phyloP scores from a whole-genome alignment of 176 grass and related monocot species.

The Pharus latifolius region DNA sequence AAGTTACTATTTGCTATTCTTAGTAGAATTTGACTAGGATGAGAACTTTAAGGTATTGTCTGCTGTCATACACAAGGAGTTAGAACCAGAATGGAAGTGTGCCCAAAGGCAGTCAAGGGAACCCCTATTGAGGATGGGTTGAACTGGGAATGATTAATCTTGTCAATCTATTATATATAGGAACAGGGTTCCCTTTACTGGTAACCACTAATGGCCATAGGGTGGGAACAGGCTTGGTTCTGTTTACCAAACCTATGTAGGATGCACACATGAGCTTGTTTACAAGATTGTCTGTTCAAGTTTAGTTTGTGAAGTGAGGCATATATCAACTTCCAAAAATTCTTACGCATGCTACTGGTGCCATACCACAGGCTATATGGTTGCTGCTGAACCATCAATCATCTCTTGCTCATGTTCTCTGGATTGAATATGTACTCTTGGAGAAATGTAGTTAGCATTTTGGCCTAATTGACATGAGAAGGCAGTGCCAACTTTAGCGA shows the following conservation, averaged over 20 bases:
- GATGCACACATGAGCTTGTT: conserved; percentile 12
- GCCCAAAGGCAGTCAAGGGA: not conserved
- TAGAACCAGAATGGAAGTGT: conserved; percentile 1
- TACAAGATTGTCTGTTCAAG: not conserved
- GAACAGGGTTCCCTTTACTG: not conserved
- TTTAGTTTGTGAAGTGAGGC: not conserved
- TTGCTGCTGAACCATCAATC: too few species aligned
- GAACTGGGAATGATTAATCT: not conserved
- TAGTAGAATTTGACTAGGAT: not conserved
- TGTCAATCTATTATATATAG: conserved; percentile 5
- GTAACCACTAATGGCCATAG: not conserved
- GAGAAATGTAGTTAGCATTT: too few species aligned
- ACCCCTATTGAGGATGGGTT: not conserved
- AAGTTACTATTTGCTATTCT: not conserved
- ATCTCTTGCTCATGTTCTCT: too few species aligned
- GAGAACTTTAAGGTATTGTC: not conserved
- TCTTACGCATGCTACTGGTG: too few species aligned
- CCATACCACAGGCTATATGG: too few species aligned
- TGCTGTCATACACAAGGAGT: conserved; percentile 5
- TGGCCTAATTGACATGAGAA: too few species aligned
- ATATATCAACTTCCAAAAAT: too few species aligned
- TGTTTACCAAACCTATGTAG: not conserved
- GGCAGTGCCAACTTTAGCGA: not conserved
- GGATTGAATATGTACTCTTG: not conserved
- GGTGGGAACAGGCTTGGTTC: not conserved